Base-by-base conservation (phyloP, 495 filamentous ascomycete species). In the Parachaetomium inaequale region DNA sequence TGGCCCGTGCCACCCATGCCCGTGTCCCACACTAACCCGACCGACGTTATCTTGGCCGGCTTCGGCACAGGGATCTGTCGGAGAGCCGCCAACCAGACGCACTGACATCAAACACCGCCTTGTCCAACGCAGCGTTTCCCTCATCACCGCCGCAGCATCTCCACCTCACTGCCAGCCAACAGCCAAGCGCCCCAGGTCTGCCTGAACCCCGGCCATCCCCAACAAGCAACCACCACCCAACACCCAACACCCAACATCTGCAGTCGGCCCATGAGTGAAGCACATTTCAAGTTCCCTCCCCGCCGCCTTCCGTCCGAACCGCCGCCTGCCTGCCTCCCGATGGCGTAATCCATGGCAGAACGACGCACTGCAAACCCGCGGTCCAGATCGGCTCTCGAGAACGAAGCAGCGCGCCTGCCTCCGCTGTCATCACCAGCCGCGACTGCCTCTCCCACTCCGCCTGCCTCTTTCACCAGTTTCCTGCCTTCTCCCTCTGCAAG, bases 291-390 rank as follows among this genome's bases (percentile, higher is more conserved):
- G n/a, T n/a, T n/a, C 7, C 43, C 32, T 53, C 58, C 60, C 19
- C 17, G 15, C 32, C 42, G 34, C 40, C 56, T 32, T 36, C 68
- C 54, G 49, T 67, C 55, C 58, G 53, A 53, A 56, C 59, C 58
- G 40, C 64, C 69, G 70, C 69, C 71, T 74, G 73, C 69, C 74
- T 69, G 52, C 42, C 29, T 50, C 36, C 63, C 63, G 71, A 82
- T 82, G 79, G 79, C 79, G 79, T 82, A 79, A 79, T 79, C 78
- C 79, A 82, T 82, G 79, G 79, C 79, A 82, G 79, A 82, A 75
- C 78, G 78, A 79, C 80, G 76, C 74, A 71, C 73, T 70, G 76
- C 76, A 76, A 76, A 72, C 63, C 70, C 66, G 77, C 77, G 77
- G 74, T 79, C 78, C 73, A 76, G 78, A 81, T 78, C 79, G 79